Evolutionary conservation across 345 rosid genomes (phyloP).

Genomic region (Carallia pectinifolia): DNA sequence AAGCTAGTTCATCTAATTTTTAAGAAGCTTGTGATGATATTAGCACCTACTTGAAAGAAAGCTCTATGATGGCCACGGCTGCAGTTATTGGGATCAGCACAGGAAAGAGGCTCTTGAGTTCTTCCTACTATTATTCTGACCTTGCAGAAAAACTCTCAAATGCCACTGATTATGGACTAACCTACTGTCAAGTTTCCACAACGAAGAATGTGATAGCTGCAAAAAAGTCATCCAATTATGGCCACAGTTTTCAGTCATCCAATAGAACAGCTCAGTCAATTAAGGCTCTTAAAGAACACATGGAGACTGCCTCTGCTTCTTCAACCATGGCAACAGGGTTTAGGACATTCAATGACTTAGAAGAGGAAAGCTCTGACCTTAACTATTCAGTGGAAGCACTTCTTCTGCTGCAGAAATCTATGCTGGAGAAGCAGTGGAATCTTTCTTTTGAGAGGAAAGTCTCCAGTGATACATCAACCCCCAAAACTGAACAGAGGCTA

Average conservation of each 20-base stretch:
- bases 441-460: slow-evolving; percentile 62
- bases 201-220: slow-evolving; percentile 42
- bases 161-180: slow-evolving; percentile 43
- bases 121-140: slow-evolving; percentile 61
- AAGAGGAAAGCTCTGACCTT: slow-evolving; percentile 47
- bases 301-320: slow-evolving; percentile 38
- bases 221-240: slow-evolving; percentile 52
- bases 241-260: slow-evolving; percentile 48
- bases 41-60: slow-evolving; percentile 21
- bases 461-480: slow-evolving; percentile 31
- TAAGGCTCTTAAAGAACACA: slow-evolving; percentile 63
- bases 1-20: slow-evolving; percentile 20
- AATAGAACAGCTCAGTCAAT: slow-evolving; percentile 40
- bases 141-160: slow-evolving; percentile 46
- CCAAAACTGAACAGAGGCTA: slow-evolving; percentile 41
- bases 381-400: slow-evolving; percentile 70
- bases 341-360: slow-evolving; percentile 35
- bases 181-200: slow-evolving; percentile 41
- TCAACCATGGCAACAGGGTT: slow-evolving; percentile 40
- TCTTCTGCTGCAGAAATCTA: slow-evolving; percentile 78
- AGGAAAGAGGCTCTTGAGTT: slow-evolving; percentile 73
- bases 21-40: slow-evolving; percentile 33
- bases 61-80: slow-evolving; percentile 68
- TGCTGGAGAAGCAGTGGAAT: slow-evolving; percentile 93
- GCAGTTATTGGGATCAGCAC: slow-evolving; percentile 77